Evolutionary conservation across 768 basidiomycete species (phyloP), one percentile per base, ranked within the genome.

Genomic region (Psilocybe tampanensis): DNA sequence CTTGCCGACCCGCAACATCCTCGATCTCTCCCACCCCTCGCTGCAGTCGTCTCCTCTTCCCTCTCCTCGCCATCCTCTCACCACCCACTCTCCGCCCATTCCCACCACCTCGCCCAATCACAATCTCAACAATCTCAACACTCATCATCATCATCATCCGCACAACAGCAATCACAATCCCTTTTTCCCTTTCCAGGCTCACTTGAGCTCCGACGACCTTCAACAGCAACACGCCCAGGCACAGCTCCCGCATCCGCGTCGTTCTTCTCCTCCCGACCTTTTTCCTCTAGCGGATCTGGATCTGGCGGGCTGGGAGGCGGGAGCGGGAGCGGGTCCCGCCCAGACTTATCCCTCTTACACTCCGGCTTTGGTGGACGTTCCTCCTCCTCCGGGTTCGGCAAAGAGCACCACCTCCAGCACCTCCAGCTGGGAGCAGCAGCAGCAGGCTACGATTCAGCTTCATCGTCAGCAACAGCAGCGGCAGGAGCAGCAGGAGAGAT

Each of bases 31-130:
- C 86, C 87, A 61, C 86, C 87, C 54, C 84, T 89, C 87, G 69
- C 85, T 76, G 78, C 84, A 73, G 80, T 90, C 86, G 80, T 90
- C 88, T 80, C 87, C 86, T 77, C 85, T 68, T 77, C 86, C 70
- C 76, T 86, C 85, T 64, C 79, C 76, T 34, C 52, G n/a, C 56
- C 55, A 43, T 22, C 52, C 48, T 47, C 24, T 8, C 24, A 19
- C 3, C 63, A 57, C 26, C 61, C 52, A 12, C 58, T 70, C 54
- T 69, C 69, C 58, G 76, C 75, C 63, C 76, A 70, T 51, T 73
- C 70, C 70, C 71, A 58, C 67, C 71, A 59, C 58, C 70, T 69
- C 36, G 63, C 58, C 47, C 66, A 72, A 59, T 70, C 68, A 70
- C 77, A 80, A 62, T 56, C 71, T 68, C 76, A 75, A 62, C n/a